A percentile compares a stretch with the other conserved stretches of the same genome.
Conservation (phyloP, 768 basidiomycete genomes). For the Thelephora ganbajun region DNA sequence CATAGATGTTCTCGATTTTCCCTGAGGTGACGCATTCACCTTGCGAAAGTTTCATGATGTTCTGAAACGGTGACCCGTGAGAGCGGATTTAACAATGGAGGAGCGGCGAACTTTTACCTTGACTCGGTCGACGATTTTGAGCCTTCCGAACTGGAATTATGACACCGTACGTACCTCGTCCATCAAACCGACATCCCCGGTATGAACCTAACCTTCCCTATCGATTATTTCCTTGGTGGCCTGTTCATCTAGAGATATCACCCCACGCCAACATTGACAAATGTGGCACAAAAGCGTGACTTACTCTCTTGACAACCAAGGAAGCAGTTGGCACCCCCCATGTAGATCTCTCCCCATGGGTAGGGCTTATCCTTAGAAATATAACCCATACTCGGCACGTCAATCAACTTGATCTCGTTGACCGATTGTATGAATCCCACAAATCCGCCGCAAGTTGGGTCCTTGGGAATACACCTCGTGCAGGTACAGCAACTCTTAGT, state of each 20-base stretch:
- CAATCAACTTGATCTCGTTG: constrained; percentile 77
- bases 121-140: constrained; percentile 89
- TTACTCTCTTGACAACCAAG: constrained; percentile 63
- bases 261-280: not conserved
- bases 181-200: constrained; percentile 77
- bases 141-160: constrained; percentile 48
- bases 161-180: too few species aligned
- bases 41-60: constrained; percentile 96
- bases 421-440: constrained; percentile 69
- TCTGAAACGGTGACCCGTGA: too few species aligned
- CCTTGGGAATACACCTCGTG: constrained; percentile 38
- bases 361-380: constrained; percentile 74
- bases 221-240: constrained; percentile 75
- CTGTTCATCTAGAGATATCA: constrained; percentile 56
- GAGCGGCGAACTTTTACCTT: too few species aligned
- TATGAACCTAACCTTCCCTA: constrained; percentile 84
- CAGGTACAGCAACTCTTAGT: constrained; percentile 72
- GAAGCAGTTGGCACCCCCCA: constrained; percentile 56
- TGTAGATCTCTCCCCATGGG: constrained; percentile 83
- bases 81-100: too few species aligned
- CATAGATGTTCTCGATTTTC: constrained; percentile 80
- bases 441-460: constrained; percentile 56
- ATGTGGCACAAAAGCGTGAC: too few species aligned
- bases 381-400: constrained; percentile 85
- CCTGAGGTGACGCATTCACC: constrained; percentile 98